Evolutionary conservation across 1,284 basidiomycete genomes (phyloP), one percentile per base, ranked within the genome.

Genomic region (Taiwanofungus camphoratus): DNA sequence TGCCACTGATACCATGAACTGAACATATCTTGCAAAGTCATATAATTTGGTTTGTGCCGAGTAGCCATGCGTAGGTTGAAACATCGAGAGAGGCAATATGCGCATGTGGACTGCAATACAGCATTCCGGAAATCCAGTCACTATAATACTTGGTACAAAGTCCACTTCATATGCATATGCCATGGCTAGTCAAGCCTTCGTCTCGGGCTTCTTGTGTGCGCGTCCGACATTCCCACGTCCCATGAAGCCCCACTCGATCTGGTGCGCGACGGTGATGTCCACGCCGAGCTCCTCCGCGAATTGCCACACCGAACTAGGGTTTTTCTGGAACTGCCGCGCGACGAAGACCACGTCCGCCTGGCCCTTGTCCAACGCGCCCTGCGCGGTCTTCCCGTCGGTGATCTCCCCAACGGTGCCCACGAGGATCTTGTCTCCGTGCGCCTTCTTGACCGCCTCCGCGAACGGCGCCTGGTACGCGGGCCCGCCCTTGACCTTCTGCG

Each of bases 361-460:
- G 13, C 58, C 49, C 52, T 55, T 53, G 50, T 82, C 71, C 13
- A 89, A 60, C 24, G 83, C 69, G n/a, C 69, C 65, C 55, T 87
- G 74, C 1, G 83, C 80, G 29, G 79, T 66, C n/a, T 67, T 56
- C 2, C 78, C 76, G 29, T 66, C 65, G 1, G 71, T 73, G 55
- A 87, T 82, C 27, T 71, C 60, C 2, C 84, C 84, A n/a, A 87
- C 82, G 4, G 77, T 61, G 12, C 73, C 71, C 39, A 79, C 68
- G 8, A 73, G 58, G 45, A 79, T 56, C 43, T 66, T 62, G 50
- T 60, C 57, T 23, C 65, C 66, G 37, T 58, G 48, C 0, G 65
- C 61, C 46, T 70, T 62, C 64, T 74, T 77, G 55, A 81, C 65
- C 21, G 67, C 66, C 44, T 68, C 68, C 2, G 78, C 69, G 48